phyloP scores from a whole-genome alignment of 2,329 filamentous ascomycete species.

The Xylaria sp. region DNA sequence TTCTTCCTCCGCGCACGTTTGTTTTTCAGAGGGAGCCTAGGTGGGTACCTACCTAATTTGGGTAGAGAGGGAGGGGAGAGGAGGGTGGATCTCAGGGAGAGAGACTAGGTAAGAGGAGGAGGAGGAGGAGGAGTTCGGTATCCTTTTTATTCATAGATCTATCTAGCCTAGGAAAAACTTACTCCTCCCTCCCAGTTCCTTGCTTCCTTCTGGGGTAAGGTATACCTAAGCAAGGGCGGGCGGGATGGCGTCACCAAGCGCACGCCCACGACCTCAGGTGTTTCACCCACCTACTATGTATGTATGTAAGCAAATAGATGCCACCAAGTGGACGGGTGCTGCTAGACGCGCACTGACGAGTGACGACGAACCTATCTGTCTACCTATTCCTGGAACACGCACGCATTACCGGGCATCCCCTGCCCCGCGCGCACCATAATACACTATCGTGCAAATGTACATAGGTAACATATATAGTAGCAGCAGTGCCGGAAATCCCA shows the following conservation, averaged over 20 bases:
- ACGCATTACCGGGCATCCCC: too few relatives aligned
- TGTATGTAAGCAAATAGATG: too few relatives aligned
- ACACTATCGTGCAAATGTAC: not conserved
- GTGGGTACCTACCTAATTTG: too few relatives aligned
- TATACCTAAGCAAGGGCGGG: too few relatives aligned
- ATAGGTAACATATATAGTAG: not conserved
- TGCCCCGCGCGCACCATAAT: too few relatives aligned
- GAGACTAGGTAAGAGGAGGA: not conserved
- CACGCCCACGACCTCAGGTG: too few relatives aligned
- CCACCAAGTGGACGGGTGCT: too few relatives aligned
- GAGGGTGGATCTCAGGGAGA: not conserved
- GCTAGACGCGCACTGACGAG: not conserved
- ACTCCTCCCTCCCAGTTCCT: not conserved
- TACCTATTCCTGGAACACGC: not conserved
- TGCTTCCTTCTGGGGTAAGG: not conserved
- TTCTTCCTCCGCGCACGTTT: too few relatives aligned
- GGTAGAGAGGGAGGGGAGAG: too few relatives aligned
- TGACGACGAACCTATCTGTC: too few relatives aligned
- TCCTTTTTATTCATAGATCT: not conserved
- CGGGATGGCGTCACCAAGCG: not conserved
- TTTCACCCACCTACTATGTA: too few relatives aligned
- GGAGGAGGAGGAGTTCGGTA: not conserved
- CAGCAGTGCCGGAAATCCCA: not conserved
- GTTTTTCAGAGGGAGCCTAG: too few relatives aligned
- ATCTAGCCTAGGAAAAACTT: not conserved